These are phyloP conservation scores for Talaromyces amestolkiae DNA, from an alignment of 2,329 filamentous ascomycete species.

Conservation along the genomic window DNA sequence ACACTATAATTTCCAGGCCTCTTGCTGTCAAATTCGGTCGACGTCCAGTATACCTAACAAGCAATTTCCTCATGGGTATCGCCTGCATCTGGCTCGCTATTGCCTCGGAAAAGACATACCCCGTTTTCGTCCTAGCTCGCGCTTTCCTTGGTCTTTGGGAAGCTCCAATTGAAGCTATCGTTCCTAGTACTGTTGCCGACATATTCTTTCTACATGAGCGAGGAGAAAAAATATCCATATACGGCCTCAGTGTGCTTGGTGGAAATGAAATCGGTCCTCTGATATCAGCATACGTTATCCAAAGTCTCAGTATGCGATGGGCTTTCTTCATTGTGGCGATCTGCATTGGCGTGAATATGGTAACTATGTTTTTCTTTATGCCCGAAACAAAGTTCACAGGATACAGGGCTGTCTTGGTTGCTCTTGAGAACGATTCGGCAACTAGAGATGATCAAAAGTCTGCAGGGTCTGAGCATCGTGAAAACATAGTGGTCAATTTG, in stretches of 20 bases:
- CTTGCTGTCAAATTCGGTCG: background rate
- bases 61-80: background rate
- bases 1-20: background rate
- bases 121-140: background rate
- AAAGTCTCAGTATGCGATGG: background rate
- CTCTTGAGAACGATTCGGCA: background rate
- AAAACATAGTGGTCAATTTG: background rate
- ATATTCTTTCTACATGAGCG: background rate
- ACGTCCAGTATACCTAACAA: background rate
- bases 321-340: background rate
- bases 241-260: background rate
- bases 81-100: background rate
- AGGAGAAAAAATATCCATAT: background rate
- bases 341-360: background rate
- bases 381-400: background rate
- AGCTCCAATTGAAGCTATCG: background rate
- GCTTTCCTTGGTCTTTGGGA: background rate
- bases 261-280: background rate
- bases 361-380: background rate
- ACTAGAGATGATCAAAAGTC: background rate
- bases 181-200: background rate
- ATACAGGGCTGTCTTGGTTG: background rate
- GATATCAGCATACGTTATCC: background rate
- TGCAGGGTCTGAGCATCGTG: background rate
- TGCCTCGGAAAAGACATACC: background rate